Base-by-base conservation (phyloP, 495 filamentous ascomycete genomes). In the Talaromyces ruber region DNA sequence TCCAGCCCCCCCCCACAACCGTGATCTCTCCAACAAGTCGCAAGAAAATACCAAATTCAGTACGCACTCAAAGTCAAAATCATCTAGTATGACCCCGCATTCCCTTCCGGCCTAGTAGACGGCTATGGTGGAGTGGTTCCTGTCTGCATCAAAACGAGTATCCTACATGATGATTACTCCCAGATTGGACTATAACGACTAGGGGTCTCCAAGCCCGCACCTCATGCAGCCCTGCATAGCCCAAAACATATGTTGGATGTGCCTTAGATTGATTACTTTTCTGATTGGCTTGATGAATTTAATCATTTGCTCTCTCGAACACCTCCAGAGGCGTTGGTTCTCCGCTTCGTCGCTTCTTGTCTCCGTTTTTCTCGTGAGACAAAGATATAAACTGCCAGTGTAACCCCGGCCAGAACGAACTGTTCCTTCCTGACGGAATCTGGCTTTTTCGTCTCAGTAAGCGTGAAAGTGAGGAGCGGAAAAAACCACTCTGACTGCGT, bases 161-260 rank as follows among this genome's bases (percentile, higher is more conserved):
- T 47, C 18, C n/a, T 47, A 47, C 43, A 47, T 18, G 43, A 21
- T 18, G 43, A 47, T 47, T 18, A 47, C 21, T 18, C 18, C 43
- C 43, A 3, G 43, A 47, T 21, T 47, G 6, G n/a, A 18, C 57
- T 45, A 21, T 3, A 50, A 39, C 24, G 24, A 43, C 34, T 16
- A 12, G 54, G 29, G 43, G 43, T 34, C 30, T 29, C 24, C 7
- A 32, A 50, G 34, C 25, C 58, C 4, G 8, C 26, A 47, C 50
- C 52, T n/a, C 58, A 77, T 77, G 75, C 64, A 69, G 29, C 63
- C 43, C 43, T 47, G 43, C 43, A 18, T 47, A 47, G 43, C 12
- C 43, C 43, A 47, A 21, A 21, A 47, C n/a, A 47, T 7, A 18
- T 47, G 18, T 21, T 8, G 12, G 21, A 47, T 47, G 12, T 47